Base-by-base conservation (phyloP, 352 stramenopile genomes). In the Phytophthora crassamura region DNA sequence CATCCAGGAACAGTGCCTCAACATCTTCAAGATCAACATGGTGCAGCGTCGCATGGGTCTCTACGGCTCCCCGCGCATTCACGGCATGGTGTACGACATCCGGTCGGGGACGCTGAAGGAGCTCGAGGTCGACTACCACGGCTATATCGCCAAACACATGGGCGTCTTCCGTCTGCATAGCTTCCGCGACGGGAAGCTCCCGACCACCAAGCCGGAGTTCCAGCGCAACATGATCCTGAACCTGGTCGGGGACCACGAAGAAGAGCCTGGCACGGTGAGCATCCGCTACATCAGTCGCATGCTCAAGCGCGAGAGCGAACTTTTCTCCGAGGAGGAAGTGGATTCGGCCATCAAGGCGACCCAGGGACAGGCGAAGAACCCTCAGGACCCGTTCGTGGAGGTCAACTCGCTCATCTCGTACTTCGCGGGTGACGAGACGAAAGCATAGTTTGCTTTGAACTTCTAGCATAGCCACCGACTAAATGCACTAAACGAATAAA, bases 21-120 rank as follows among this genome's bases (percentile, higher is more conserved):
- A 95, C 67, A 80, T 93, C 45, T 93, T 90, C 75, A 93, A 93
- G 69, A 92, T 91, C 69, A 89, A 88, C 65, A 88, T 89, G 67
- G 80, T 93, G 9, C 87, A 95, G 65, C 74, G 76, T 28, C 77
- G 84, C 48, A 77, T 89, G 56, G 67, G 84, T 43, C 78, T 84
- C 12, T 86, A 88, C 54, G 84, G 79, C 28, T 78, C 84, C 39
- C 85, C 85, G 14, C 80, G 78, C 7, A 90, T 94, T 46, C 85
- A 94, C 40, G 85, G 77, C 8, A 72, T 91, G 38, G 84, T 91
- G 30, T 94, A 91, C 49, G 77, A 94, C 55, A 87, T 89, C 57
- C 59, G 78, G 58, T 78, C 67, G 38, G 80, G 79, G 32, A 74
- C 74, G 41, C 69, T 87, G 28, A 88, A 89, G 53, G 75, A 90